Evolutionary conservation across 192 early-diverging fungal species (phyloP), one percentile per base, ranked within the genome.

Genomic region (Podila verticillata): DNA sequence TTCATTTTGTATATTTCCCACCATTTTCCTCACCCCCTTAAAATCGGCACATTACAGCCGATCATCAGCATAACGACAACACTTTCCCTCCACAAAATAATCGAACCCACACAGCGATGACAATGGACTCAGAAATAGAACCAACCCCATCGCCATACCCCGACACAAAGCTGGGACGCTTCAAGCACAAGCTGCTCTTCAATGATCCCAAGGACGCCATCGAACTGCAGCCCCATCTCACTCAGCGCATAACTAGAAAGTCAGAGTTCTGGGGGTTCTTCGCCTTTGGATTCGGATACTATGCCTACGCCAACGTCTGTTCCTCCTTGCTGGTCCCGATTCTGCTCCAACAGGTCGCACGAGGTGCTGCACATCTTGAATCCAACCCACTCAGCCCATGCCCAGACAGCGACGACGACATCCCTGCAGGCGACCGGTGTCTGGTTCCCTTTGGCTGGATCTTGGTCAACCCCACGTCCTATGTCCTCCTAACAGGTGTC

Each of bases 211-310:
- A 36, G 0, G 59, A 72, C 22, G 65, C 66, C 6, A 30, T 47
- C 13, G 65, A 61, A 1, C 59, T 79, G 22, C 75, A 79, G 49
- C 68, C 75, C 1, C 59, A 72, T 34, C 9, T 67, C 3, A 31
- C 69, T 19, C 64, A 79, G 49, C 30, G 8, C 9, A 35, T 79
- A 13, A 58, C 63, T 35, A 66, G 68, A 17, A 79, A 79, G 49
- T 66, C 63, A 8, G 75, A 79, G 54, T 49, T 79, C 30, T 79
- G 75, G 75, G 69, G 69, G 7, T 79, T 79, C 75, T 72, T 79
- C 24, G 49, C 61, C 49, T 79, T 79, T 61, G 75, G 75, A 28
- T 71, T 79, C 17, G 75, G 75, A 22, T 72, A 39, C 30, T 79
- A 72, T 49, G 58, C 75, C 34, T 79, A 65, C 58, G 57, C 64